Base-by-base conservation (phyloP, 2,329 filamentous ascomycete genomes). In the Xylaria multiplex region DNA sequence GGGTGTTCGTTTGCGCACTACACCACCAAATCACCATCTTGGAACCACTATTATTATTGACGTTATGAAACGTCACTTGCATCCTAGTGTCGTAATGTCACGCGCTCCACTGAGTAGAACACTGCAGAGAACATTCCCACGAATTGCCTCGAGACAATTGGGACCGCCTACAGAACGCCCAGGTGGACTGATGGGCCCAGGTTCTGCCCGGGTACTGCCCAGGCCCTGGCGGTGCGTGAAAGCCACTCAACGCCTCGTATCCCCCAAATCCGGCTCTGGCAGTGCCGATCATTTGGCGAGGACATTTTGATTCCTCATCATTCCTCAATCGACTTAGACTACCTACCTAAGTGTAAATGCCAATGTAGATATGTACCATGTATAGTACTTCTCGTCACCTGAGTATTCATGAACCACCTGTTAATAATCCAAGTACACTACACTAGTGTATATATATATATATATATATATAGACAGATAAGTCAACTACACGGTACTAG, bases 231-330 rank as follows among this genome's bases (percentile, higher is more conserved):
- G 46, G 50, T 48, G 52, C 46, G 45, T 30, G 3, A 52, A 71
- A 67, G 68, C 68, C 65, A 67, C 70, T 61, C 62, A 69, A 69
- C 65, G 65, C 68, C 64, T 61, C 56, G 27, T 64, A 58, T 61
- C 57, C 58, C 45, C 45, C 35, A 32, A 35, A 69, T 69, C 65
- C 58, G 64, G 70, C 57, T 62, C 59, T 62, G 62, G 64, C 57
- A 67, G 65, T 69, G 70, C 54, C 64, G 69, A 72, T 73, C 68
- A 54, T 59, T 40, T 61, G 52, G 57, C 59, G 42, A 62, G 48
- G 53, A 61, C 55, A 8, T 24, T 45, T 27, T 46, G 22, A 55
- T 55, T 37, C 56, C 46, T 40, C 32, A 49, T 22, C 27, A 32
- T 37, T 13, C 35, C 11, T 37, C 8, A 2, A 37, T 13, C 6